Conservation (phyloP, 2,329 filamentous ascomycete species). For the Neonectria magnoliae region DNA sequence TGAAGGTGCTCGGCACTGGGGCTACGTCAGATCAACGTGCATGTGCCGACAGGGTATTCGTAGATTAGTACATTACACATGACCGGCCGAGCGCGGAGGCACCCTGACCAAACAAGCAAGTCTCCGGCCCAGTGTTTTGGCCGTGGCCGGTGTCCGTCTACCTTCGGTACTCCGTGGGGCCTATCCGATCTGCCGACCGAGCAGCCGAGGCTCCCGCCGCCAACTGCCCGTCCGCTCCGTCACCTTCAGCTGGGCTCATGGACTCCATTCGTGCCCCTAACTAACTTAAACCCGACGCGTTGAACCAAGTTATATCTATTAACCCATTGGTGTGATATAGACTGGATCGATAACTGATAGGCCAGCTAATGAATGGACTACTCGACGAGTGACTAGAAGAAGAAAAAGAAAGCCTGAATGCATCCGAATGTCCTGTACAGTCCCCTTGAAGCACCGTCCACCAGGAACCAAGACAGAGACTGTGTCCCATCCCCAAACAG, state of each 20-base stretch:
- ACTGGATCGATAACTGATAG: constrained; percentile 10
- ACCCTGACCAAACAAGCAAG: background rate
- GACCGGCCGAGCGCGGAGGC: background rate
- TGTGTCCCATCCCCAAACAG: background rate
- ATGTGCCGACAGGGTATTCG: background rate
- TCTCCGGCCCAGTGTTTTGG: constrained; percentile 1
- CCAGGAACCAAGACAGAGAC: constrained; percentile 6
- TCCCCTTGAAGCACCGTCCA: constrained; percentile 8
- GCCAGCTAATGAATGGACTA: constrained; percentile 19
- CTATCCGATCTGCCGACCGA: constrained; percentile 39
- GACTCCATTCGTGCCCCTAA: background rate
- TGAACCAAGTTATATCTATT: constrained; percentile 14
- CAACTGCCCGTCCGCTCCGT: background rate
- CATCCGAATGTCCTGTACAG: background rate
- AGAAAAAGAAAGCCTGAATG: constrained; percentile 1
- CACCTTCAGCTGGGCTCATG: background rate
- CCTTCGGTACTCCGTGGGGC: constrained; percentile 5
- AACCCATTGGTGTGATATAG: constrained; percentile 12
- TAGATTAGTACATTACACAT: too few relatives aligned
- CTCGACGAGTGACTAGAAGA: background rate
- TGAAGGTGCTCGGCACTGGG: too few relatives aligned
- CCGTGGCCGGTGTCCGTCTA: background rate
- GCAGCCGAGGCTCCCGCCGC: constrained; percentile 40
- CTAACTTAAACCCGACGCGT: background rate
- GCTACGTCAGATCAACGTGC: background rate